phyloP scores from a whole-genome alignment of 1,284 basidiomycete species.

The Irpex sp. region DNA sequence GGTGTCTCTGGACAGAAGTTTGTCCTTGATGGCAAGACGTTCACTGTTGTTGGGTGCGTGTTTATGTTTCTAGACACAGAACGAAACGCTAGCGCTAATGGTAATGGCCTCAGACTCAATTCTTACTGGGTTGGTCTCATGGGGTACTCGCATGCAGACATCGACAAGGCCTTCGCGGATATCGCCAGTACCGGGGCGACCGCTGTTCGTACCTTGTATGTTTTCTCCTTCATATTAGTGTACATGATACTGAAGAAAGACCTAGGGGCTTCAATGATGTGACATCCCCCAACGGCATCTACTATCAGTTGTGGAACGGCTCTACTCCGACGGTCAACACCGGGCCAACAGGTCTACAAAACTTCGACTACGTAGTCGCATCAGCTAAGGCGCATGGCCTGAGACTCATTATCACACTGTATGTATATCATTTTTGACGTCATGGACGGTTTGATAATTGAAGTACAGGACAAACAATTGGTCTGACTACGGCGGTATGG shows the following conservation, averaged over 20 bases:
- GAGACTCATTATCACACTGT: conserved; percentile 58
- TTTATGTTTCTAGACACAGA: too few relatives aligned
- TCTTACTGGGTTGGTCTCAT: conserved; percentile 51
- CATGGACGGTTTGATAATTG: too few relatives aligned
- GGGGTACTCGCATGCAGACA: conserved; percentile 35
- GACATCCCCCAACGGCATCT: conserved; percentile 47
- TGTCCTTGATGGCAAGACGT: conserved; percentile 46
- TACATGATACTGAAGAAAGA: background rate
- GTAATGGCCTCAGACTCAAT: conserved; percentile 29
- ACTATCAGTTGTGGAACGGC: conserved; percentile 56
- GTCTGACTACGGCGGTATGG: conserved; percentile 52
- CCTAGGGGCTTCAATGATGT: conserved; percentile 66
- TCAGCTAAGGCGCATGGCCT: conserved; percentile 56
- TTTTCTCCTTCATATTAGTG: background rate
- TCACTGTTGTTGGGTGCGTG: conserved; percentile 44
- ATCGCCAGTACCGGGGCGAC: conserved; percentile 53
- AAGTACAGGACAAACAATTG: conserved; percentile 55
- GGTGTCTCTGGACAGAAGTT: conserved; percentile 49
- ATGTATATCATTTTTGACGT: conserved; percentile 16
- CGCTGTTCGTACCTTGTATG: conserved; percentile 55
- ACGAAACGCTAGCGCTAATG: background rate
- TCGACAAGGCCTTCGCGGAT: conserved; percentile 47
- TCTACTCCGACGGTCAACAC: conserved; percentile 52
- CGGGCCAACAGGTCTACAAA: conserved; percentile 45
- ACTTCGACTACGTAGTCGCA: conserved; percentile 55